These are phyloP conservation scores for Claviceps spartinae DNA, from an alignment of 2,329 filamentous ascomycete genomes.

Conservation along the genomic window DNA sequence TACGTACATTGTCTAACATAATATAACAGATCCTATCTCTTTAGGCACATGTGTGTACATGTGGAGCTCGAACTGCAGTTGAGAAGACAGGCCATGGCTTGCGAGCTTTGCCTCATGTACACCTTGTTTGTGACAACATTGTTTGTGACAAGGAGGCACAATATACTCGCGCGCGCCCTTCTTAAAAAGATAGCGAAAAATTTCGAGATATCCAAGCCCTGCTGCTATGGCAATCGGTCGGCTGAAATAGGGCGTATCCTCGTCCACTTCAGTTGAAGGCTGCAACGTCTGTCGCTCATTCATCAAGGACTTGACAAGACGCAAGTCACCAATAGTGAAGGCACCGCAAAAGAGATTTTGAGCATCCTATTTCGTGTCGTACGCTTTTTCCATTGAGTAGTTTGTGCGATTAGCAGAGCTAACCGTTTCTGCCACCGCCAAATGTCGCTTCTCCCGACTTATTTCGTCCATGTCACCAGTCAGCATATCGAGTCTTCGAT, in stretches of 20 bases:
- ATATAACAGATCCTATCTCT: too few species aligned
- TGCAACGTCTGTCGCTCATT: not conserved
- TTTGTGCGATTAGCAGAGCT: not conserved
- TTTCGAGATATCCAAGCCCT: not conserved
- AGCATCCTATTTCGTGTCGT: not conserved
- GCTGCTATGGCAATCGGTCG: not conserved
- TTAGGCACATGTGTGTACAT: too few species aligned
- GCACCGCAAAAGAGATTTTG: conserved; percentile 1
- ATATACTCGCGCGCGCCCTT: not conserved
- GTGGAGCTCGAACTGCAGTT: too few species aligned
- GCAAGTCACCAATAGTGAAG: not conserved
- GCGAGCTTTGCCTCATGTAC: too few species aligned
- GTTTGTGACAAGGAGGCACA: not conserved
- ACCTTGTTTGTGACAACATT: too few species aligned
- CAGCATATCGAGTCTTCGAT: not conserved
- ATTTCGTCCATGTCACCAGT: not conserved
- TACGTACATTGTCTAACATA: too few species aligned
- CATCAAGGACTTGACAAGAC: not conserved
- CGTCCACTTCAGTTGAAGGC: not conserved
- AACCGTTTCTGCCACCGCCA: not conserved
- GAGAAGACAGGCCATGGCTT: too few species aligned
- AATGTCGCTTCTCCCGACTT: not conserved
- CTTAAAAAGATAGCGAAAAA: not conserved
- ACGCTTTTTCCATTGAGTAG: not conserved
- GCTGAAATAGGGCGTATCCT: not conserved